These are phyloP conservation scores for Hemileia vastatrix DNA, from an alignment of 1,284 basidiomycete species.

Conservation along the genomic window DNA sequence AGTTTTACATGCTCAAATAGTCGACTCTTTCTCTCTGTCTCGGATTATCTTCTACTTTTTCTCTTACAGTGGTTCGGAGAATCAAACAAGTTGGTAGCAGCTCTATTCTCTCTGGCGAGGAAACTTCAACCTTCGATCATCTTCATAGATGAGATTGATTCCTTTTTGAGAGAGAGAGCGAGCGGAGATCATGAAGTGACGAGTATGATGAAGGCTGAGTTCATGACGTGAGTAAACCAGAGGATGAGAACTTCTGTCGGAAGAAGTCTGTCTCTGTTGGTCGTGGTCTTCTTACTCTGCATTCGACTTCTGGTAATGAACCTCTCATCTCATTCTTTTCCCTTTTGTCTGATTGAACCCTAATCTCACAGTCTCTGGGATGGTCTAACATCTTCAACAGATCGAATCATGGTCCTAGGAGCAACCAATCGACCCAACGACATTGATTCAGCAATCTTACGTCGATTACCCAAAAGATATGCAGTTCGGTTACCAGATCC, in stretches of 20 bases:
- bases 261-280: too few species aligned
- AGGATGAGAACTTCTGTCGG: slow-evolving; percentile 23
- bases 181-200: slow-evolving; percentile 92
- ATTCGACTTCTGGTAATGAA: neutral
- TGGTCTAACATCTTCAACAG: slow-evolving; percentile 69
- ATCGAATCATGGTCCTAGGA: slow-evolving; percentile 81
- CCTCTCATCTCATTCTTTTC: slow-evolving; percentile 1
- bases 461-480: slow-evolving; percentile 95
- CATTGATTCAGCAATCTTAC: slow-evolving; percentile 86
- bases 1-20: neutral
- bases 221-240: slow-evolving; percentile 70
- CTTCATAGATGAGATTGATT: slow-evolving; percentile 74
- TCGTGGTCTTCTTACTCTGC: neutral
- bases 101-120: slow-evolving; percentile 60
- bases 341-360: neutral
- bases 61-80: slow-evolving; percentile 94
- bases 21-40: neutral
- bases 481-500: slow-evolving; percentile 69
- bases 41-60: slow-evolving; percentile 71
- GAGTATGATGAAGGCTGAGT: slow-evolving; percentile 98
- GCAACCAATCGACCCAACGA: slow-evolving; percentile 91
- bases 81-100: slow-evolving; percentile 86
- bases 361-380: slow-evolving; percentile 69
- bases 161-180: slow-evolving; percentile 73
- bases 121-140: slow-evolving; percentile 67